phyloP scores from a whole-genome alignment of 164 flowering plant species.

The Santalum album region DNA sequence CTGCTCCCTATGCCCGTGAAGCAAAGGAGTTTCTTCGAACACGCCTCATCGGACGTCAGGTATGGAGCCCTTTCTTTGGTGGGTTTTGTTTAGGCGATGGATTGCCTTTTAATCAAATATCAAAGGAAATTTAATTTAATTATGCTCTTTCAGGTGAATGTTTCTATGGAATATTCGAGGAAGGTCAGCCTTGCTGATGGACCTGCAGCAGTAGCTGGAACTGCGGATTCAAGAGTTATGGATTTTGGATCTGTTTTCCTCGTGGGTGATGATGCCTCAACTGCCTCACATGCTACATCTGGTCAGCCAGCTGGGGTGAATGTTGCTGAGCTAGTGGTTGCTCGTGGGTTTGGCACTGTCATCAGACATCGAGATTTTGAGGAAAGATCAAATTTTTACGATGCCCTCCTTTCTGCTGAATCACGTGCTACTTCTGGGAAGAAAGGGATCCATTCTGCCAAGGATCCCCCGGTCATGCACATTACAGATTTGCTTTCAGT shows the following conservation, averaged over 20 bases:
- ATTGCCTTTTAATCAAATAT: not conserved
- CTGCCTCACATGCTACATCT: too few species aligned
- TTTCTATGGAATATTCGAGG: constrained; percentile 93
- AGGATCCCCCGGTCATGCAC: constrained; percentile 83
- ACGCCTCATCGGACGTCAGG: constrained; percentile 81
- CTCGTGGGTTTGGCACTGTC: constrained; percentile 84
- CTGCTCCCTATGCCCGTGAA: constrained; percentile 88
- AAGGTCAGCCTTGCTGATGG: constrained; percentile 63
- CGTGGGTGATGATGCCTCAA: constrained; percentile 31
- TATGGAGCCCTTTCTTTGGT: constrained; percentile 14
- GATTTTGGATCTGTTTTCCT: constrained; percentile 95
- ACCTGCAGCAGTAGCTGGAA: constrained; percentile 29
- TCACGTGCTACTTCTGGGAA: constrained; percentile 69
- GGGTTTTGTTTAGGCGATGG: not conserved
- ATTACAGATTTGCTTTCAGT: constrained; percentile 70
- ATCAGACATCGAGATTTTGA: constrained; percentile 91
- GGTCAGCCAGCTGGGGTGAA: constrained; percentile 52
- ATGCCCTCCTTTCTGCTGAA: constrained; percentile 87
- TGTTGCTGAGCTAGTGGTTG: constrained; percentile 70
- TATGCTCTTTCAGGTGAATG: constrained; percentile 53
- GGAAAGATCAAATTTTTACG: constrained; percentile 90
- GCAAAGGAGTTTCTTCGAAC: constrained; percentile 81
- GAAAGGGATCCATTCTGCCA: constrained; percentile 84
- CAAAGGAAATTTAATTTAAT: not conserved
- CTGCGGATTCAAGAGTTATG: constrained; percentile 79